Conservation (phyloP, 805 yeast genomes). For the Barnettozyma populi region DNA sequence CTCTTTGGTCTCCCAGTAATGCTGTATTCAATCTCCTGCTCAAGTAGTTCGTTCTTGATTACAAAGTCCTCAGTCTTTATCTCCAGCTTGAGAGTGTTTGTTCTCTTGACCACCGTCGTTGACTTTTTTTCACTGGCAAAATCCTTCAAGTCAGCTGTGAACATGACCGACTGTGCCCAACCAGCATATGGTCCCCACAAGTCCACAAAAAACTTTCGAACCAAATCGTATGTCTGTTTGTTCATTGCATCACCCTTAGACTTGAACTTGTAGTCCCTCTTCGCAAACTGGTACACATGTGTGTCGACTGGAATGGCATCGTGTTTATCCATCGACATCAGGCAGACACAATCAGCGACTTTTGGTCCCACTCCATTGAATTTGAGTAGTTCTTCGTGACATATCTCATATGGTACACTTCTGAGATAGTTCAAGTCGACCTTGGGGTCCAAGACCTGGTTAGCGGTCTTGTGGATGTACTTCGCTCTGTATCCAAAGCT, state of each 20-base stretch:
- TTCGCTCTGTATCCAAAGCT: conserved; percentile 90
- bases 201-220: conserved; percentile 52
- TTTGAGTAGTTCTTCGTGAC: conserved; percentile 53
- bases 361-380: conserved; percentile 94
- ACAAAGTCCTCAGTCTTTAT: conserved; percentile 5
- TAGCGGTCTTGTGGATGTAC: conserved; percentile 76
- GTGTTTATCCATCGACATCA: conserved; percentile 85
- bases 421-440: conserved; percentile 39
- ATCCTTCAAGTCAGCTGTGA: conserved; percentile 76
- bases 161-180: conserved; percentile 96
- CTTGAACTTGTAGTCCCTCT: conserved; percentile 66
- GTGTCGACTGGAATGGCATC: conserved; percentile 94
- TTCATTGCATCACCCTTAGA: conserved; percentile 25
- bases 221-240: conserved; percentile 33
- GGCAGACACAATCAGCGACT: conserved; percentile 93
- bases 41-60: conserved; percentile 7
- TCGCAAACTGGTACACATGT: conserved; percentile 87
- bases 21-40: conserved; percentile 21
- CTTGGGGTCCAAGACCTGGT: conserved; percentile 30
- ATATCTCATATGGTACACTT: conserved; percentile 40
- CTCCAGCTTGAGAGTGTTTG: conserved; percentile 21
- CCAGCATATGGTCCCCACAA: conserved; percentile 93
- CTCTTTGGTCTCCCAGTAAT: conserved; percentile 27
- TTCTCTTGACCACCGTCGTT: conserved; percentile 2
- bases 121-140: conserved; percentile 61